These are phyloP conservation scores for Termitomyces sp. DNA, from an alignment of 768 basidiomycete genomes.

Conservation along the genomic window DNA sequence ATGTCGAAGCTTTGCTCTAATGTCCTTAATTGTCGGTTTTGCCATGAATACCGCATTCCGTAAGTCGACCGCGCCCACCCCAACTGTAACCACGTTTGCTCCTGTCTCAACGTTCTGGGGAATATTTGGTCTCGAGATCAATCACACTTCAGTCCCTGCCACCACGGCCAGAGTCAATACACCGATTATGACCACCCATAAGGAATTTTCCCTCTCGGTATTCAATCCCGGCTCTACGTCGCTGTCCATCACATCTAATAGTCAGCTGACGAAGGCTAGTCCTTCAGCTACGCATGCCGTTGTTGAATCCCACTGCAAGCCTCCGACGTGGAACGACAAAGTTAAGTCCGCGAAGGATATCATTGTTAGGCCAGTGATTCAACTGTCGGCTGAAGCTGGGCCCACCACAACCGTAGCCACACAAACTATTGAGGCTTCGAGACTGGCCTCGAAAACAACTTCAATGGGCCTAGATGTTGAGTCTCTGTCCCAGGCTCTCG, in stretches of 20 bases:
- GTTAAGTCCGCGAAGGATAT: constrained; percentile 30
- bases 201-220: constrained; percentile 51
- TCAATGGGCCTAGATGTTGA: constrained; percentile 39
- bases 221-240: constrained; percentile 48
- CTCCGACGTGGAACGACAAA: constrained; percentile 23
- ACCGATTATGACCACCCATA: constrained; percentile 36
- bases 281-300: constrained; percentile 10
- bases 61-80: constrained; percentile 23
- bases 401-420: constrained; percentile 27
- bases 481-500: constrained; percentile 47
- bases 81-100: constrained; percentile 29
- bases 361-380: constrained; percentile 30
- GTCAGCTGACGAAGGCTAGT: constrained; percentile 15
- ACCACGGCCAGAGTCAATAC: constrained; percentile 27
- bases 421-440: constrained; percentile 13
- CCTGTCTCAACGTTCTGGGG: constrained; percentile 35
- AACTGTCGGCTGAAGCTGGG: constrained; percentile 27
- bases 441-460: constrained; percentile 22
- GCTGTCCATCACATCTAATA: constrained; percentile 27
- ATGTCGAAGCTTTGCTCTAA: constrained; percentile 55
- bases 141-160: constrained; percentile 32
- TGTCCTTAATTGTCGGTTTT: constrained; percentile 67
- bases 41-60: constrained; percentile 51
- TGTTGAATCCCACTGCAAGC: constrained; percentile 12
- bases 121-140: constrained; percentile 35